Conservation (phyloP, 164 flowering plant genomes). For the Litsea cubeba region DNA sequence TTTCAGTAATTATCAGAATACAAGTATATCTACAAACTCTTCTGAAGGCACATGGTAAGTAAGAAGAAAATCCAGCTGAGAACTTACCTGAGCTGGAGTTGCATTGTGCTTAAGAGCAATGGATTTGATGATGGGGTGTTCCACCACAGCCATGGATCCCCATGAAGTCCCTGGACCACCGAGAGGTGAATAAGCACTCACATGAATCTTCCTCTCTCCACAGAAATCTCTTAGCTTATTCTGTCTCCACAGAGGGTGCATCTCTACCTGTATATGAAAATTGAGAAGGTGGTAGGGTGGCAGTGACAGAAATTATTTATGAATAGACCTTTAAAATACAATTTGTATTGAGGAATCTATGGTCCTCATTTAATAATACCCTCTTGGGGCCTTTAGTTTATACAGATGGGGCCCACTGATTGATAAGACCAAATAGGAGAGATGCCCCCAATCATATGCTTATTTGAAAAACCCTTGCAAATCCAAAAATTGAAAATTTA, state of each 20-base stretch:
- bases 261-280: conserved; percentile 51
- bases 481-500: no score
- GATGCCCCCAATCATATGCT: no score
- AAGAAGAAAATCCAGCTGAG: no score
- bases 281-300: not conserved
- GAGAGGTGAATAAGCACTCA: conserved; percentile 75
- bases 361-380: no score
- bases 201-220: conserved; percentile 49
- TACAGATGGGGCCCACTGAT: no score
- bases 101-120: conserved; percentile 65
- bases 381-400: no score
- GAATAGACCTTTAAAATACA: no score
- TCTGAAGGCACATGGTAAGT: not conserved
- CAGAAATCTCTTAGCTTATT: conserved; percentile 58
- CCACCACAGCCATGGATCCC: conserved; percentile 68
- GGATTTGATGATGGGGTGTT: conserved; percentile 43
- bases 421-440: no score
- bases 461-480: no score
- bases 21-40: not conserved
- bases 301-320: no score
- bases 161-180: conserved; percentile 67
- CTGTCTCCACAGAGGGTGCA: conserved; percentile 91
- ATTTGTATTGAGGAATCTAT: no score
- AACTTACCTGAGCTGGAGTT: conserved; percentile 69
- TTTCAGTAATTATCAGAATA: no score